Conservation (phyloP, 2,329 filamentous ascomycete genomes). For the Pseudogymnoascus sp. region DNA sequence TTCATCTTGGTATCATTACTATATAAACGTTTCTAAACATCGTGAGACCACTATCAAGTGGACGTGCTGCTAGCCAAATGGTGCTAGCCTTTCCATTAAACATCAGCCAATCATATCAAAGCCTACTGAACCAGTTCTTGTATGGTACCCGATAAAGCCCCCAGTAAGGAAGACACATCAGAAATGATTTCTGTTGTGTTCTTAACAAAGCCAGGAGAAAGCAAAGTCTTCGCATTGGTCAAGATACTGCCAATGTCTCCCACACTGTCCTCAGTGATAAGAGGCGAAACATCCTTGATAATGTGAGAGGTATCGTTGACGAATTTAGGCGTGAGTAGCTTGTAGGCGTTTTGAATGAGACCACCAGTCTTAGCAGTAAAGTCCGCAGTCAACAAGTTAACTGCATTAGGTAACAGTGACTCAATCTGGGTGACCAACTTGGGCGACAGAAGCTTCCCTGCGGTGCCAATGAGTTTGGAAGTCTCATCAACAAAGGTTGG, state of each 20-base stretch:
- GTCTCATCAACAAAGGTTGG: constrained; percentile 10
- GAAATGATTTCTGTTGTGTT: neutral
- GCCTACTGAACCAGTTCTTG: neutral
- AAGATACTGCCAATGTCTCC: neutral
- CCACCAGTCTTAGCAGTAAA: neutral
- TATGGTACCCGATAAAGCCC: neutral
- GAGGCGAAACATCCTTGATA: neutral
- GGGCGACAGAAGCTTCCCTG: neutral
- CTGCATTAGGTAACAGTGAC: neutral
- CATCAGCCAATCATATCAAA: neutral
- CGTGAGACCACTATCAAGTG: neutral
- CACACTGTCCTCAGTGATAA: neutral
- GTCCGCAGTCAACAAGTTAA: neutral
- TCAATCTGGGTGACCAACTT: neutral
- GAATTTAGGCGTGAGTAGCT: constrained; percentile 18
- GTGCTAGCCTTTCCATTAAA: neutral
- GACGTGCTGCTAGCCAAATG: neutral
- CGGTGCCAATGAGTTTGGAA: neutral
- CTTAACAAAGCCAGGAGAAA: neutral
- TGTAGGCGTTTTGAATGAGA: neutral
- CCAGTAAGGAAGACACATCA: neutral
- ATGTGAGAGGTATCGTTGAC: neutral
- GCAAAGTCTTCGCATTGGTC: neutral
- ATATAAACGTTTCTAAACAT: neutral
- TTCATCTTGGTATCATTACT: neutral